Percentiles rank a stretch among this genome's conserved stretches.
Evolutionary conservation across 768 basidiomycete genomes (phyloP).

Genomic region (Kwoniella dendrophila): DNA sequence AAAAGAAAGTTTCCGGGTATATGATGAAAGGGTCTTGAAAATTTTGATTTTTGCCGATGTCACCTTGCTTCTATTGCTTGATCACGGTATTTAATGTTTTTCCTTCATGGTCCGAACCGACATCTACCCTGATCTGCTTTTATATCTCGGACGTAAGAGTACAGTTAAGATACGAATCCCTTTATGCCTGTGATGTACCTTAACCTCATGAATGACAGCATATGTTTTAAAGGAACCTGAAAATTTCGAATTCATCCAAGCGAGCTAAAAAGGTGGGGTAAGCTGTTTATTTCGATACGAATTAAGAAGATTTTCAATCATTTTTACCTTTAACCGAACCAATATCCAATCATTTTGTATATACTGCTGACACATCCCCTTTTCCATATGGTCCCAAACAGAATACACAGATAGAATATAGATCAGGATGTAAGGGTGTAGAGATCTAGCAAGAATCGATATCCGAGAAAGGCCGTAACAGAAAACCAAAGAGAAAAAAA

Average conservation of each 20-base stretch:
- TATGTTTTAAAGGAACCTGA: background rate
- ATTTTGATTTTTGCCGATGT: too few species aligned
- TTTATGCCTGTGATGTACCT: background rate
- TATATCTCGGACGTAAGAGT: too few species aligned
- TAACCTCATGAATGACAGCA: background rate
- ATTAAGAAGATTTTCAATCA: background rate
- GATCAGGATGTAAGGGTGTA: background rate
- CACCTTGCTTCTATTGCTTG: too few species aligned
- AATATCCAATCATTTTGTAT: background rate
- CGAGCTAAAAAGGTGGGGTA: background rate
- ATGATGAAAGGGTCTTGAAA: too few species aligned
- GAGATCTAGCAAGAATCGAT: background rate
- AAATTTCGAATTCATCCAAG: constrained; percentile 13
- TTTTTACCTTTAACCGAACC: constrained; percentile 1
- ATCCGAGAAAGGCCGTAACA: background rate
- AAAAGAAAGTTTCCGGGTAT: too few species aligned
- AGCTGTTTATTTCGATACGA: background rate
- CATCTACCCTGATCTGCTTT: too few species aligned
- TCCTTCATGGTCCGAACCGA: too few species aligned
- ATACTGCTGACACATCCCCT: constrained; percentile 1
- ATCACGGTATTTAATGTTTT: too few species aligned
- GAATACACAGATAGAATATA: background rate
- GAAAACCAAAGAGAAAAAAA: background rate
- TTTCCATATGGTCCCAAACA: constrained; percentile 5
- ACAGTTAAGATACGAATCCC: too few species aligned